These are phyloP conservation scores for Scheffersomyces segobiensis DNA, from an alignment of 1,139 yeast genomes.

Conservation along the genomic window DNA sequence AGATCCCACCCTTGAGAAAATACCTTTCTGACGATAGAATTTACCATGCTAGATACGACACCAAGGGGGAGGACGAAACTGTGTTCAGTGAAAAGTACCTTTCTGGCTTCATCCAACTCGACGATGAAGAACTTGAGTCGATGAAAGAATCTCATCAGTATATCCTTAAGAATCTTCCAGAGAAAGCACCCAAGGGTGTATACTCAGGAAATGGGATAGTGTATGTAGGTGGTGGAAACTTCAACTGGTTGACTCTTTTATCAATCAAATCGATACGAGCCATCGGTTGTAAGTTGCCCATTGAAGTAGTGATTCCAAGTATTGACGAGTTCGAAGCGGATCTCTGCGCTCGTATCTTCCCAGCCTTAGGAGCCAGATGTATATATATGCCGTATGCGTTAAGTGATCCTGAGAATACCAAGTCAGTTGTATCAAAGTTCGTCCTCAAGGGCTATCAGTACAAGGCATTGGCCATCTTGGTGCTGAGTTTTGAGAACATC, in stretches of 20 bases:
- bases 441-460: slow-evolving; percentile 74
- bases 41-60: slow-evolving; percentile 52
- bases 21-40: slow-evolving; percentile 42
- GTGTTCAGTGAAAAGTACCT: slow-evolving; percentile 49
- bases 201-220: slow-evolving; percentile 77
- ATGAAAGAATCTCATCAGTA: slow-evolving; percentile 53
- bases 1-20: slow-evolving; percentile 28
- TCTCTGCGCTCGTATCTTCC: slow-evolving; percentile 64
- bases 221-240: slow-evolving; percentile 79
- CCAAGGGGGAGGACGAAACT: slow-evolving; percentile 17
- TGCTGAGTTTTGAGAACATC: slow-evolving; percentile 78
- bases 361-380: slow-evolving; percentile 70
- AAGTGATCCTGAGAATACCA: slow-evolving; percentile 26
- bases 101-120: slow-evolving; percentile 53
- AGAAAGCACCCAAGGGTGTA: slow-evolving; percentile 43
- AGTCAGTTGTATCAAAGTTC: slow-evolving; percentile 25
- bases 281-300: slow-evolving; percentile 65
- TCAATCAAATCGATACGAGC: slow-evolving; percentile 67
- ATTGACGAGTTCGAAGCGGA: slow-evolving; percentile 68
- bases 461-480: slow-evolving; percentile 71
- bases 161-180: slow-evolving; percentile 54
- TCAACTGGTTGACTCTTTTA: slow-evolving; percentile 69
- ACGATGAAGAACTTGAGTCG: slow-evolving; percentile 43
- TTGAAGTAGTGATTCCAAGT: slow-evolving; percentile 75
- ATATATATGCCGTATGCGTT: slow-evolving; percentile 59